Conservation (phyloP, 164 flowering plant species). For the Stephania yunnanensis region DNA sequence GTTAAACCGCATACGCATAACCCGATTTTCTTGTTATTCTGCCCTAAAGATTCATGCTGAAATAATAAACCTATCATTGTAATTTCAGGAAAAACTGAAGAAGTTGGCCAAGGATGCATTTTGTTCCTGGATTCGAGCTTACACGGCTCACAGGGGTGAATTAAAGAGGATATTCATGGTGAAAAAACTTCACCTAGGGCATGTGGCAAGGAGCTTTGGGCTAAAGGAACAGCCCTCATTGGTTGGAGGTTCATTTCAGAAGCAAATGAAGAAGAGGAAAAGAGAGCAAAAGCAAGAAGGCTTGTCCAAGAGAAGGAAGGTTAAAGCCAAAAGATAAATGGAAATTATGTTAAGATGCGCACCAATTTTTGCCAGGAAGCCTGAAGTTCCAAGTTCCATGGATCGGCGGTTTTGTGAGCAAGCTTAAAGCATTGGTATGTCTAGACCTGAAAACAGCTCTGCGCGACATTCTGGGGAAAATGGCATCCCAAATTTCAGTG, state of each 20-base stretch:
- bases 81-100: slow-evolving; percentile 48
- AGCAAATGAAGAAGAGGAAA: slow-evolving; percentile 68
- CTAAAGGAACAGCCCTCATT: slow-evolving; percentile 85
- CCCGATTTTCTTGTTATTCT: not conserved
- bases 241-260: slow-evolving; percentile 60
- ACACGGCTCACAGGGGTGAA: slow-evolving; percentile 91
- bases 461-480: not conserved
- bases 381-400: not conserved
- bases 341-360: not conserved
- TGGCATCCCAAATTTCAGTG: not conserved
- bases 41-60: not conserved
- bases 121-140: slow-evolving; percentile 91
- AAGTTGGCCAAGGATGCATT: slow-evolving; percentile 73
- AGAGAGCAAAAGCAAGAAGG: slow-evolving; percentile 46
- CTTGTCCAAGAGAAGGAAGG: slow-evolving; percentile 34
- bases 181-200: slow-evolving; percentile 91
- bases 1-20: not conserved
- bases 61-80: slow-evolving; percentile 1
- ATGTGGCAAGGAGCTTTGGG: slow-evolving; percentile 86
- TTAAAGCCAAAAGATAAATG: slow-evolving; percentile 22
- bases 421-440: not conserved
- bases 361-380: not conserved
- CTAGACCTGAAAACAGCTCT: not conserved
- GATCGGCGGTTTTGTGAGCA: not conserved
- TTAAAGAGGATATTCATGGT: slow-evolving; percentile 78